Evolutionary conservation across 495 filamentous ascomycete genomes (phyloP), one percentile per base, ranked within the genome.

Genomic region (Amorphotheca resinae): DNA sequence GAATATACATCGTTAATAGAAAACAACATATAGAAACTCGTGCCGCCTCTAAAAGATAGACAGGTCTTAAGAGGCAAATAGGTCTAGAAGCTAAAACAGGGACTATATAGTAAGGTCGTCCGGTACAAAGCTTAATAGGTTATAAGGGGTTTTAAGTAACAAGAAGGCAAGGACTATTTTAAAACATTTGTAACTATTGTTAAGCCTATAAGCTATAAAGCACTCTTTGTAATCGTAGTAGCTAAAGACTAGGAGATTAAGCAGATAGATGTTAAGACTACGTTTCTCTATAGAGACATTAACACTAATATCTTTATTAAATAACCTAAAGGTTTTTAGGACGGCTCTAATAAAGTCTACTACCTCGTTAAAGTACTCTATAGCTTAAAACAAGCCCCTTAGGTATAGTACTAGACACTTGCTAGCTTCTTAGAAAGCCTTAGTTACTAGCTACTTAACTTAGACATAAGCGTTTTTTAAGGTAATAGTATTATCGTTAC

Each of bases 121-220:
- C 15, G 15, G 5, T 35, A 35, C 15, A 35, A 35, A 16, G 33
- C 33, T 9, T 9, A 15, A 35, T 35, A 35, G 33, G 16, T 35
- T 16, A 16, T 35, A 5, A 35, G 16, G 15, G 33, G 33, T 9
- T 35, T 9, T 16, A 9, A 9, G 16, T 16, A 35, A 35, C 8
- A 35, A 16, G 15, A 35, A 35, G 33, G 15, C 8, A 5, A 9
- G 8, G 15, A 35, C 16, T 35, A 8, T 46, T 28, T 62, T 23
- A 55, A 69, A 41, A 66, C 58, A 2, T 68, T 63, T 50, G 53
- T 61, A 4, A 56, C 55, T 21, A 62, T 67, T 15, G 61, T 65
- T 28, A 67, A 67, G 43, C 50, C 54, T 34, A 58, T 57, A 44
- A 56, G 44, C 30, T 64, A 59, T 37, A 56, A 56, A 33, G 45